Percentiles rank a stretch among this genome's conserved stretches.
These are phyloP conservation scores for Balakata baccata DNA, from an alignment of 345 rosid species.

Conservation along the genomic window DNA sequence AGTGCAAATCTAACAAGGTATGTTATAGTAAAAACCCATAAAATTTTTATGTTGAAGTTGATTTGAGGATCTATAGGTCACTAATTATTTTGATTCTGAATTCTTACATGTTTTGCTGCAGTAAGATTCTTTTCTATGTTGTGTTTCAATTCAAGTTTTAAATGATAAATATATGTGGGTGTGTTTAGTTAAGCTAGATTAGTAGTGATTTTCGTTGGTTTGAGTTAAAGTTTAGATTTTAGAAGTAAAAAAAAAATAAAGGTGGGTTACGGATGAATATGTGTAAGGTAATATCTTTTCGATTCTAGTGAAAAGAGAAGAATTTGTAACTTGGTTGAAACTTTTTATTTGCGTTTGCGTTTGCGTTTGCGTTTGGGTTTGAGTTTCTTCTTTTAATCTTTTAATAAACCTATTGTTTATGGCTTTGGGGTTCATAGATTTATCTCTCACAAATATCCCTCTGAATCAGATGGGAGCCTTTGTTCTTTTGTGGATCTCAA, in stretches of 20 bases:
- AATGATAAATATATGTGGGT: not conserved
- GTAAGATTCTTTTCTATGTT: not conserved
- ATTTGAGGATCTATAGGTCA: not conserved
- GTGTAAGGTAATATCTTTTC: conserved; percentile 1
- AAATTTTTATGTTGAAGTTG: not conserved
- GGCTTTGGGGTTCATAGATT: no score
- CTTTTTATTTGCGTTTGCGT: no score
- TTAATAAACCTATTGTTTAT: not conserved
- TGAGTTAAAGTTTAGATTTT: not conserved
- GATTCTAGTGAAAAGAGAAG: no score
- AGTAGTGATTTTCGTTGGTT: not conserved
- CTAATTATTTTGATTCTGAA: not conserved
- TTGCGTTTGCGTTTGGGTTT: not conserved
- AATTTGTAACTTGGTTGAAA: no score
- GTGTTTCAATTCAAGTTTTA: not conserved
- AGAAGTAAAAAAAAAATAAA: not conserved
- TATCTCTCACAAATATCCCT: no score
- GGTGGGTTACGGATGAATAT: conserved; percentile 8
- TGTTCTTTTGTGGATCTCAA: no score
- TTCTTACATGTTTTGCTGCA: not conserved
- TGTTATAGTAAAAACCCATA: not conserved
- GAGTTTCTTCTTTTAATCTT: not conserved
- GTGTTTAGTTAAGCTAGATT: not conserved
- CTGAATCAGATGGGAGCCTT: no score
- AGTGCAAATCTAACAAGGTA: conserved; percentile 21